phyloP scores from a whole-genome alignment of 2,329 filamentous ascomycete genomes.

The Colletotrichum shisoi region DNA sequence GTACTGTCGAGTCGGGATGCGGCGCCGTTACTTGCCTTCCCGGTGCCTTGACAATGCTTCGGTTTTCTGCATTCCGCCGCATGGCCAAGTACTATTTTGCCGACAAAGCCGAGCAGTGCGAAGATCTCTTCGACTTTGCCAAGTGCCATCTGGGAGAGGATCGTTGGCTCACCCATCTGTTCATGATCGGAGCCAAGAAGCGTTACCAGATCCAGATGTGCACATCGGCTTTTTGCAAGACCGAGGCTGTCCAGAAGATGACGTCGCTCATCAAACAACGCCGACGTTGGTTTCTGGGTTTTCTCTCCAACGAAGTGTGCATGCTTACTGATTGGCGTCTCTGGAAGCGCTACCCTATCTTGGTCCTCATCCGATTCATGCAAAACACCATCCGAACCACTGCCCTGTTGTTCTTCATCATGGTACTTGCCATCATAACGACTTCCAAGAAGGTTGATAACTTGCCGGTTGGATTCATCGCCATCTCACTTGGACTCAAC shows the following conservation, averaged over 20 bases:
- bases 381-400: constrained; percentile 97
- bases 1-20: constrained; percentile 92
- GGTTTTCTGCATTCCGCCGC: constrained; percentile 92
- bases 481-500: constrained; percentile 88
- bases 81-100: constrained; percentile 99
- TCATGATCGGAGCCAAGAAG: constrained; percentile 96
- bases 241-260: constrained; percentile 92
- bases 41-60: constrained; percentile 91
- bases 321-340: constrained; percentile 95
- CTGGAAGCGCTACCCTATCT: constrained; percentile 88
- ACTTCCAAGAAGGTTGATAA: constrained; percentile 80
- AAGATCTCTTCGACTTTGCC: constrained; percentile 94
- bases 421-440: constrained; percentile 84
- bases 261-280: constrained; percentile 89
- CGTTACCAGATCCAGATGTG: constrained; percentile 98
- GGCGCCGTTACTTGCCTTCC: constrained; percentile 94
- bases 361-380: constrained; percentile 88
- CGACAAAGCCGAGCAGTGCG: constrained; percentile 93
- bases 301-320: constrained; percentile 97
- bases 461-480: constrained; percentile 92
- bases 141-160: constrained; percentile 97
- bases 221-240: constrained; percentile 97
- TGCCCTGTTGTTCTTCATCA: constrained; percentile 90
- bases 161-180: constrained; percentile 94
- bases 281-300: constrained; percentile 94